Conservation (phyloP, 176 grass and related monocot genomes). For the Themeda triandra region DNA sequence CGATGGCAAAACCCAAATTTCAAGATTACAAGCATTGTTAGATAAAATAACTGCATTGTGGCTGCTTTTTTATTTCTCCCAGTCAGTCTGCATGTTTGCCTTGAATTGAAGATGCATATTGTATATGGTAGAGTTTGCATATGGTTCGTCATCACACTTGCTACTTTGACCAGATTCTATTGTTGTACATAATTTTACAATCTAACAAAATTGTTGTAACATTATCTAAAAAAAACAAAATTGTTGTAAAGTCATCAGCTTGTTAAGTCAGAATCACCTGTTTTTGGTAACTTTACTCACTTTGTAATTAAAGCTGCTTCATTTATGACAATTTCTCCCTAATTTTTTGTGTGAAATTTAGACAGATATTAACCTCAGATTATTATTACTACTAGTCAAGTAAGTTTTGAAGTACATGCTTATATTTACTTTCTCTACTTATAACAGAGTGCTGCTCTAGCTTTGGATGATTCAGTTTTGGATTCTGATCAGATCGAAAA, state of each 20-base stretch:
- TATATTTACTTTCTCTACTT: slow-evolving; percentile 21
- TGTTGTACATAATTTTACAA: neutral
- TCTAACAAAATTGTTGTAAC: neutral
- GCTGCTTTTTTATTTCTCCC: neutral
- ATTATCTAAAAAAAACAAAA: no score
- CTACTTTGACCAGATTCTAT: neutral
- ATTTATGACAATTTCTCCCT: slow-evolving; percentile 13
- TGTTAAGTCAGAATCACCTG: slow-evolving; percentile 17
- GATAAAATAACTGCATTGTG: neutral
- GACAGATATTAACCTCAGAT: neutral
- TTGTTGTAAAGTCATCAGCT: neutral
- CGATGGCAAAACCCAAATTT: neutral
- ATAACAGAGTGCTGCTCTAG: slow-evolving; percentile 76
- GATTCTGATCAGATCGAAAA: slow-evolving; percentile 93
- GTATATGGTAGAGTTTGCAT: neutral
- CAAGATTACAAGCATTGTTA: neutral
- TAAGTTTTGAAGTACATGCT: slow-evolving; percentile 9
- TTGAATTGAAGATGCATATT: neutral
- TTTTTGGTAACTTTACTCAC: neutral
- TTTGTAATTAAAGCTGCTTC: slow-evolving; percentile 5
- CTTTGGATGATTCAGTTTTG: slow-evolving; percentile 88
- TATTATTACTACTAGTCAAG: neutral
- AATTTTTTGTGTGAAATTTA: neutral
- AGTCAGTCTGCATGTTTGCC: neutral
- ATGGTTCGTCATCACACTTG: neutral